Evolutionary conservation across 2,329 filamentous ascomycete genomes (phyloP), one percentile per base, ranked within the genome.

Genomic region (Ophiostoma perfectum): DNA sequence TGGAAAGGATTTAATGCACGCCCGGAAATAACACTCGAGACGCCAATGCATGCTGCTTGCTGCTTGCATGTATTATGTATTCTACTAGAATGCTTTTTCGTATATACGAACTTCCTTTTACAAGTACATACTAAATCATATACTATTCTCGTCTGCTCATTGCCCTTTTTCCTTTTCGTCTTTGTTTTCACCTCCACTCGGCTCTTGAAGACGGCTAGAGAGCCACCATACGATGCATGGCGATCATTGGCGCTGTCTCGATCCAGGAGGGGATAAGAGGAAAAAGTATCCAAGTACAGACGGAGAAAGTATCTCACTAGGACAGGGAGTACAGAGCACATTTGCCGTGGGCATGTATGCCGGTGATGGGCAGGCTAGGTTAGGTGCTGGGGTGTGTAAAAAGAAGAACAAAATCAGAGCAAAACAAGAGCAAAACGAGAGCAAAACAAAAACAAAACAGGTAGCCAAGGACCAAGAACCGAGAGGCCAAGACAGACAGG

Each of bases 161-260:
- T 44, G 42, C 2, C 7, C 42, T 44, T 44, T 44, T 16, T 47
- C 45, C n/a, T n/a, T 3, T 55, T 55, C 0, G 12, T 55, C 49
- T 18, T 27, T 27, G n/a, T 55, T n/a, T 55, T 55, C 27, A 18
- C 18, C 27, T 55, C 11, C 49, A 55, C 60, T 63, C 38, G 60
- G 38, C 60, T 63, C 60, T 42, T 41, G 60, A 63, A 41, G 39
- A 41, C 38, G 6, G 47, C 58, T 62, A 62, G 58, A 18, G 58
- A 18, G 58, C 12, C 58, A 63, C 36, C 60, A 18, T 18, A 41
- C 14, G 60, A 63, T 63, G 60, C 60, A 63, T 18, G 60, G 60
- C 60, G 60, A 63, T 63, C 60, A 63, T 64, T 44, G 62, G 62
- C 39, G 45, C n/a, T 64, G 62, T 4, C 58, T 58, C 16, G 52